Percentiles rank a stretch among this genome's conserved stretches.
Evolutionary conservation across 2,329 filamentous ascomycete species (phyloP).

Genomic region (Nigrospora sphaerica): DNA sequence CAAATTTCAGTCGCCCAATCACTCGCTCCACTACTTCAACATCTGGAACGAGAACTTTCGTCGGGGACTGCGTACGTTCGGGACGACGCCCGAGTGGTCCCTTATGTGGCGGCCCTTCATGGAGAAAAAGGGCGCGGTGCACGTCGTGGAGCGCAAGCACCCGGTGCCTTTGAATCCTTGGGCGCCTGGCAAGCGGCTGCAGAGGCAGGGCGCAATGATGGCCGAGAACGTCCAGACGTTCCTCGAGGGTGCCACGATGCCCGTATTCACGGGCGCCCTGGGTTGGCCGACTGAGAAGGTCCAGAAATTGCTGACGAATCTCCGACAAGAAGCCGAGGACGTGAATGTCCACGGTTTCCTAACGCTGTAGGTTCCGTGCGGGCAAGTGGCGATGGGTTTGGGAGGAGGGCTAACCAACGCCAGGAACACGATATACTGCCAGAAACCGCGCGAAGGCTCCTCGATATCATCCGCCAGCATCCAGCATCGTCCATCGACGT

Average conservation of each 20-base stretch:
- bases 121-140: constrained; percentile 16
- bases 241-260: constrained; percentile 14
- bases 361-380: constrained; percentile 15
- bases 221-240: constrained; percentile 17
- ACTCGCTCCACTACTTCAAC: constrained; percentile 3
- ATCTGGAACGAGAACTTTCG: constrained; percentile 5
- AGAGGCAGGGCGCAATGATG: constrained; percentile 21
- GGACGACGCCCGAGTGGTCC: too few species aligned
- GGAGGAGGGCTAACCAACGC: background rate
- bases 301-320: constrained; percentile 12
- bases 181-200: constrained; percentile 20
- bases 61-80: background rate
- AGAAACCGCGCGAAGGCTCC: background rate
- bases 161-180: constrained; percentile 19
- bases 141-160: constrained; percentile 17
- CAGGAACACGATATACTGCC: background rate
- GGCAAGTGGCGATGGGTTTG: background rate
- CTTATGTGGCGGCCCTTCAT: constrained; percentile 12
- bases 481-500: too few species aligned
- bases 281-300: constrained; percentile 16
- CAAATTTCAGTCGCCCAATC: constrained; percentile 21
- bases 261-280: constrained; percentile 13
- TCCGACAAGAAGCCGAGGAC: constrained; percentile 17
- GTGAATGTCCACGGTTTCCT: constrained; percentile 19
- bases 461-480: too few species aligned